Base-by-base conservation (phyloP, 192 early-diverging fungal genomes). In the Backusella macrospora region DNA sequence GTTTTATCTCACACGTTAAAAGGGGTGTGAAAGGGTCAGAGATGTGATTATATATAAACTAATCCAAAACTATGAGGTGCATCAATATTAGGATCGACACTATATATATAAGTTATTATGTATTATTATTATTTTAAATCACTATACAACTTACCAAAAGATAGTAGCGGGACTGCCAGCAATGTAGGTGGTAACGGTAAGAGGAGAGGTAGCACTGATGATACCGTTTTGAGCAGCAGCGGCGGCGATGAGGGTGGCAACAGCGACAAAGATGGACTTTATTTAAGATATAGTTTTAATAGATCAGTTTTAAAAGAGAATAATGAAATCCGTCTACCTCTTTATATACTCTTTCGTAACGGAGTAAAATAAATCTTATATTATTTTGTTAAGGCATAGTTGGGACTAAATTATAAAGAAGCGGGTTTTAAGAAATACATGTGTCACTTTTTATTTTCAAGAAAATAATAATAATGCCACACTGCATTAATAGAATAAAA, bases 131-230 rank as follows among this genome's bases (percentile, higher is more conserved):
- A 23, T 3, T 26, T 15, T 39, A 15, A 21, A 26, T 39, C 14
- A 12, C 23, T 39, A 34, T 34, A 62, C 14, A 8, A 23, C 37
- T 70, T 76, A 76, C 78, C 78, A 79, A 65, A 68, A 52, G 46
- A 79, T 79, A 16, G 62, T 42, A 39, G 73, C 78, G 15, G 37
- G n/a, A 7, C 43, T 1, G 48, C 78, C 78, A 66, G 78, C 78
- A 37, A 69, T 79, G 64, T 75, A 79, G 46, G 66, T 64, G 16
- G 73, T 72, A 38, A 55, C 73, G 9, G 23, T 55, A 39, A 79
- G 63, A 46, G 78, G 78, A 23, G 78, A 74, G 43, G 78, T 79
- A 52, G 75, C 34, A 48, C 73, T 75, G 2, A 79, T 40, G 38
- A 74, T 71, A 48, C 34, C 66, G 47, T 71, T 62, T 62, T 74